Base-by-base conservation (phyloP, 148 eudicot species). In the Chenopodium formosanum region DNA sequence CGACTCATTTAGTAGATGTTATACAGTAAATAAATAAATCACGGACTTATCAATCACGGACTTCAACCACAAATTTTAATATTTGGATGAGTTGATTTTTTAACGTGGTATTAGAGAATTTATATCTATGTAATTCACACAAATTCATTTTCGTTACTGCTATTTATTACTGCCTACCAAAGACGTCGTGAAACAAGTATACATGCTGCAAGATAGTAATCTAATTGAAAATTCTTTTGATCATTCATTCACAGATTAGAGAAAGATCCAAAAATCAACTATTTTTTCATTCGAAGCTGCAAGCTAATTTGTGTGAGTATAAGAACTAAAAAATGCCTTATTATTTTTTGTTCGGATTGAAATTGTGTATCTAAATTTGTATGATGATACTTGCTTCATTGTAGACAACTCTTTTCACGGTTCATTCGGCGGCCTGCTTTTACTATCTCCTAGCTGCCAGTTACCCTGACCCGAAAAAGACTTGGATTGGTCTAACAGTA, bases 231-330 rank as follows among this genome's bases (percentile, higher is more conserved):
- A 0, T 56, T 17, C 32, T 72, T 48, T 46, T 12, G 23, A 16
- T 72, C 34, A 44, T 56, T 63, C 29, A 56, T 44, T 74, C 40
- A 60, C 89, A 94, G 98, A 75, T 73, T 90, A 88, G 98, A 94
- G 90, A 94, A 94, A 81, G 92, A 94, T 86, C 88, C 75, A 69
- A 87, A 88, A 76, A 77, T 84, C 62, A 92, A 86, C 83, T 94
- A 94, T 82, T 91, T 88, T 79, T 78, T 88, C 82, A 88, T 94
- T 63, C 92, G 98, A 76, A 82, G 85, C 78, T 80, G 70, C 25
- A 94, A 94, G 88, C 93, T 94, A 78, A 70, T 90, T 56, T 92
- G 86, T 81, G 98, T 94, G 84, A 89, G 98, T 90, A 60, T 31
- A 10, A 13, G 37, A 48, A 74, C 2, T 27, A 27, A 12, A 17